Base-by-base conservation (phyloP, 331 rosid species). In the Malus hybrid region DNA sequence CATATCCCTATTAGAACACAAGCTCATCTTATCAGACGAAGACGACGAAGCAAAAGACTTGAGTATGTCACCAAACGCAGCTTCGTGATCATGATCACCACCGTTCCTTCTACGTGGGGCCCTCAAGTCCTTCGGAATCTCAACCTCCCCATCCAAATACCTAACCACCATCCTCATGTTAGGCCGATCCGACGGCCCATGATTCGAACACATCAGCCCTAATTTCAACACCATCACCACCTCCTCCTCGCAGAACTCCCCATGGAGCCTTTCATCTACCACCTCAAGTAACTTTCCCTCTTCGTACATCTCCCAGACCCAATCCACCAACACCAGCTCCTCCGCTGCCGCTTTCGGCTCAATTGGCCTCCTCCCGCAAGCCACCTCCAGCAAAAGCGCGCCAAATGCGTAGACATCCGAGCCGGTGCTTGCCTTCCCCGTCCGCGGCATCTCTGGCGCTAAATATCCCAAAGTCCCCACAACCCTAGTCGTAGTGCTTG, bases 391-490 rank as follows among this genome's bases (percentile, higher is more conserved):
- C 85, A 91, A 52, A 33, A 91, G 84, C 3, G 94, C 97, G 3
- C 97, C 94, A 31, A 89, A 91, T 4, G 92, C 93, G 32, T 77
- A 91, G 13, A 89, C 92, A 46, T 91, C 94, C 1, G 97, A 86
- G 33, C 87, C 48, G 3, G 94, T 76, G 10, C 94, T 91, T 31
- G 94, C 87, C 60, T 81, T 84, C 55, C 94, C 97, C 3, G 97
- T 91, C 65, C 89, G 81, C 4, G 97, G 88, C 11, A 89, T 60
- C 73, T 91, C 97, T n/a, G 97, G 97, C 7, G 95, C 97, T 59
- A 89, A 70, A 80, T 91, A 91, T 16, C 95, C 95, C 71, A 91
- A 70, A 4, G 97, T 91, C 4, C 97, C 97, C 1, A 86, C 97
- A 6, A 91, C 97, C 63, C 84, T 83, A 6, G 97, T 91, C 33